These are phyloP conservation scores for Rhizodiscina lignyota DNA, from an alignment of 495 filamentous ascomycete species.

Conservation along the genomic window DNA sequence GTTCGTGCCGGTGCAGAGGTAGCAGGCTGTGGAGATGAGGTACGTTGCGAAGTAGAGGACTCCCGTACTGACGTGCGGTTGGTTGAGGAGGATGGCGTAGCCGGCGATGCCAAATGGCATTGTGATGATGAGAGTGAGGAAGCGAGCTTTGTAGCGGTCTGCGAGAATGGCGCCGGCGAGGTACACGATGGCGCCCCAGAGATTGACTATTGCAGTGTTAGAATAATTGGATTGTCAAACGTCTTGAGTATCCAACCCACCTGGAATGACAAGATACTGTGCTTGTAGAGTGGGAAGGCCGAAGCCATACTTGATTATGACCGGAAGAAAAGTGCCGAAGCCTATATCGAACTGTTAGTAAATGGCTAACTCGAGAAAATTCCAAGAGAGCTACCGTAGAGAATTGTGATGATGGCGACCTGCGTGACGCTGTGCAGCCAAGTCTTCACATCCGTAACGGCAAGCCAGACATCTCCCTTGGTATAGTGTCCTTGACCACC, in stretches of 20 bases:
- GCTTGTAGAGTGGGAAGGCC: no score
- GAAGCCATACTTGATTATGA: slow-evolving; percentile 66
- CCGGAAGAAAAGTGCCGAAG: slow-evolving; percentile 64
- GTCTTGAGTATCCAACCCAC: slow-evolving; percentile 59
- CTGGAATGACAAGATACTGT: slow-evolving; percentile 36
- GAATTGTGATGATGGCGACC: slow-evolving; percentile 54
- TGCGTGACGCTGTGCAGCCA: slow-evolving; percentile 47
- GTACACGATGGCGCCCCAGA: slow-evolving; percentile 49
- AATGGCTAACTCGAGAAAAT: no score
- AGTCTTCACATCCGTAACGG: slow-evolving; percentile 43
- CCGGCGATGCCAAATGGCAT: slow-evolving; percentile 42
- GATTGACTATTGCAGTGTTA: no score
- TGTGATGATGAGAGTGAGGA: slow-evolving; percentile 40
- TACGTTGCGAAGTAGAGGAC: slow-evolving; percentile 58
- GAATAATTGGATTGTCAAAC: slow-evolving; percentile 56
- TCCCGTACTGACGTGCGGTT: slow-evolving; percentile 33
- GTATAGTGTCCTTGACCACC: slow-evolving; percentile 42
- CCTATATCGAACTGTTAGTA: no score
- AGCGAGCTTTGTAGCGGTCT: slow-evolving; percentile 44
- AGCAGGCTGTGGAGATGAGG: slow-evolving; percentile 52
- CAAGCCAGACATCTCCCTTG: slow-evolving; percentile 32
- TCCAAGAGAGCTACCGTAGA: no score
- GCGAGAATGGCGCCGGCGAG: slow-evolving; percentile 42
- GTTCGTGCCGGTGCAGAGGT: slow-evolving; percentile 50
- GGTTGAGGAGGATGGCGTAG: slow-evolving; percentile 47